Evolutionary conservation across 768 basidiomycete genomes (phyloP).

Genomic region (Podaxis mareebaensis): DNA sequence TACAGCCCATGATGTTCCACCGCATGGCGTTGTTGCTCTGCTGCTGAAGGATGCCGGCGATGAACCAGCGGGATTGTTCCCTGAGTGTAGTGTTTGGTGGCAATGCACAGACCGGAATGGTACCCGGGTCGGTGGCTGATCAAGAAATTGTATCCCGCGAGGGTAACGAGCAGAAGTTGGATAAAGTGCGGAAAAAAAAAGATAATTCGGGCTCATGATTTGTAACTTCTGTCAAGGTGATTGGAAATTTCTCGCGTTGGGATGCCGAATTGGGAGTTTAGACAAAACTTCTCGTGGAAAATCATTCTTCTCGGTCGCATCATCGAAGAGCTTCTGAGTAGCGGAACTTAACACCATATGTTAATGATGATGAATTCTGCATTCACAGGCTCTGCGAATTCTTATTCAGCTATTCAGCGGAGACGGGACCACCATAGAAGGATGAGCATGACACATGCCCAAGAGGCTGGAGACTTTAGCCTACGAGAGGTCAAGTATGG

Average conservation of each 20-base stretch:
- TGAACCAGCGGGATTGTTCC: slow-evolving; percentile 58
- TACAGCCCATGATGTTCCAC: slow-evolving; percentile 51
- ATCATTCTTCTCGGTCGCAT: background rate
- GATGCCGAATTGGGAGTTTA: background rate
- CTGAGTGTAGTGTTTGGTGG: slow-evolving; percentile 49
- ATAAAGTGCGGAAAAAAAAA: slow-evolving; percentile 1
- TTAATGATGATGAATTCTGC: background rate
- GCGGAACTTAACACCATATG: background rate
- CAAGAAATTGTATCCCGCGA: background rate
- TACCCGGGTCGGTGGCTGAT: slow-evolving; percentile 32
- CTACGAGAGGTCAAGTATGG: background rate
- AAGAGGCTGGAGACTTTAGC: slow-evolving; percentile 1
- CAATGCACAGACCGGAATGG: slow-evolving; percentile 55
- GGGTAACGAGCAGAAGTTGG: background rate
- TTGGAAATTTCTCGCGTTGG: background rate
- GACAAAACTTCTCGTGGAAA: background rate
- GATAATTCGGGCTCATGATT: background rate
- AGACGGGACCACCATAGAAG: background rate
- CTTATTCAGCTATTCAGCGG: background rate
- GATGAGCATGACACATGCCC: background rate
- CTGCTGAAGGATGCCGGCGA: slow-evolving; percentile 66
- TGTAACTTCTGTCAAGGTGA: background rate
- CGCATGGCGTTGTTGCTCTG: slow-evolving; percentile 70
- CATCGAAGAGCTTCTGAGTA: background rate
- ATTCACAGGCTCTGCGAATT: background rate